These are phyloP conservation scores for Backusella morwellensis DNA, from an alignment of 192 early-diverging fungal genomes.

Conservation along the genomic window DNA sequence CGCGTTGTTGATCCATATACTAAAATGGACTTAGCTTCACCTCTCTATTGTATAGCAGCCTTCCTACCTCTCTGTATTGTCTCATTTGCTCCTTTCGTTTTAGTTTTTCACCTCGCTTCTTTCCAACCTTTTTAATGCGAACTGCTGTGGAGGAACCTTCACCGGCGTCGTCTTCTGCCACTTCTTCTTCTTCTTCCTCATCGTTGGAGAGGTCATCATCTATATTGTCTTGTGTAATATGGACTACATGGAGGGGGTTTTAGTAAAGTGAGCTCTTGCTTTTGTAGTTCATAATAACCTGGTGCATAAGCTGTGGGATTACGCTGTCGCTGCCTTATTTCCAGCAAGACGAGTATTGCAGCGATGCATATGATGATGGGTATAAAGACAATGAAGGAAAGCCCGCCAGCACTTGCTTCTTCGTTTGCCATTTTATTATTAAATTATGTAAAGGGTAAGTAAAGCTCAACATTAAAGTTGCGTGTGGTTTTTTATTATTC, in stretches of 20 bases:
- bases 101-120: conserved; percentile 22
- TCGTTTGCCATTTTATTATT: too few relatives aligned
- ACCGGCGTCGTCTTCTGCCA: conserved; percentile 2
- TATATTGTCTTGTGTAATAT: not conserved
- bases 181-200: not conserved
- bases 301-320: not conserved
- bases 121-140: conserved; percentile 16
- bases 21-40: not conserved
- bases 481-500: too few relatives aligned
- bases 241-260: not conserved
- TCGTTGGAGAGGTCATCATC: not conserved
- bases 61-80: conserved; percentile 27
- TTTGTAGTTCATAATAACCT: not conserved
- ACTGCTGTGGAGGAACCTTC: conserved; percentile 22
- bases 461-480: too few relatives aligned
- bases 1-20: conserved; percentile 25
- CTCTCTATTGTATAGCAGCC: too few relatives aligned
- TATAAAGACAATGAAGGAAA: conserved; percentile 22
- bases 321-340: not conserved
- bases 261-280: not conserved
- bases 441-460: too few relatives aligned
- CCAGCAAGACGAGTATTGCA: conserved; percentile 2
- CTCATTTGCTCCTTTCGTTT: conserved; percentile 26
- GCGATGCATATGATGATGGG: conserved; percentile 9
- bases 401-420: too few relatives aligned